These are phyloP conservation scores for Plantago ovata DNA, from an alignment of 257 asterid genomes.

Conservation along the genomic window DNA sequence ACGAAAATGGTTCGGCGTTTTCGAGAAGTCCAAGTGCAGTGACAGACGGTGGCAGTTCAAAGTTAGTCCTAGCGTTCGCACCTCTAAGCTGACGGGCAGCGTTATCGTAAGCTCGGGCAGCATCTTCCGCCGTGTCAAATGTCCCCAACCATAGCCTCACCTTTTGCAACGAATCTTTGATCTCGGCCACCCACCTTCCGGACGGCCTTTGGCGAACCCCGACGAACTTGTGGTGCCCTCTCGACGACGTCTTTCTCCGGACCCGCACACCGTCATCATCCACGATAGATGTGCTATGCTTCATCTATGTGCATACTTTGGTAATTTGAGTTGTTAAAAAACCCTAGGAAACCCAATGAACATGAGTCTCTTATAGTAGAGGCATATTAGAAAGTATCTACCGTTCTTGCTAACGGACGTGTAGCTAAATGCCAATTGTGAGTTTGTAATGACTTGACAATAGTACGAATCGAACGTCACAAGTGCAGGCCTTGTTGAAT, in stretches of 20 bases:
- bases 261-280: constrained; percentile 29
- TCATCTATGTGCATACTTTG: constrained; percentile 29
- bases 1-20: constrained; percentile 50
- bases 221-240: constrained; percentile 74
- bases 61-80: constrained; percentile 63
- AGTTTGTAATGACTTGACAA: constrained; percentile 5
- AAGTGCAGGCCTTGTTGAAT: constrained; percentile 60
- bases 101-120: constrained; percentile 75
- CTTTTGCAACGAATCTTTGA: constrained; percentile 72
- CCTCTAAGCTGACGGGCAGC: constrained; percentile 79
- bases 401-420: constrained; percentile 19
- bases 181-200: constrained; percentile 93
- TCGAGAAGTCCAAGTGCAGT: constrained; percentile 7
- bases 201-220: constrained; percentile 84
- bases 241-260: constrained; percentile 45
- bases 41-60: constrained; percentile 41
- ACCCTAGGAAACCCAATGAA: not conserved
- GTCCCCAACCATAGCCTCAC: constrained; percentile 85
- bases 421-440: constrained; percentile 20
- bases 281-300: constrained; percentile 21
- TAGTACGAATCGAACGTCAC: constrained; percentile 18
- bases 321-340: not conserved
- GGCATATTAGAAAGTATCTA: constrained; percentile 25
- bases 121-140: constrained; percentile 78
- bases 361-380: constrained; percentile 25